Base-by-base conservation (phyloP, 768 basidiomycete species). In the Cystofilobasidium capitatum region DNA sequence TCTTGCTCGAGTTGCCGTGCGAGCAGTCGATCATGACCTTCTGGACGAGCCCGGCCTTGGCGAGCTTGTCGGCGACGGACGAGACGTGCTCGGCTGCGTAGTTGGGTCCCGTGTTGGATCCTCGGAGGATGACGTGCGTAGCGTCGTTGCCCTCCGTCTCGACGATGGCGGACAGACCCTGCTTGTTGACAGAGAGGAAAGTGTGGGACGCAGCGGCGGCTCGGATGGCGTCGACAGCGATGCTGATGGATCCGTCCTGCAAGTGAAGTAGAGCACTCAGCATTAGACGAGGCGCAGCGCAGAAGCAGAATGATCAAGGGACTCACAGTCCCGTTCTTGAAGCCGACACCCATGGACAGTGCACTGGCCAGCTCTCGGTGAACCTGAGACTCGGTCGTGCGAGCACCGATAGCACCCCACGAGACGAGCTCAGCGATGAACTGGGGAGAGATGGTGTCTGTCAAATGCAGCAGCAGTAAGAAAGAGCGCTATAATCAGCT, bases 181-280 rank as follows among this genome's bases (percentile, higher is more conserved):
- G 92, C 79, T 98, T 97, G 36, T 93, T 96, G 37, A 99, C 96
- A 72, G 87, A 88, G 22, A 99, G 82, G 84, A 99, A 99, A 67
- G 92, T 90, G 77, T 99, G 94, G 1, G 89, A 89, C 65, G 83
- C 83, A 68, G 85, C 83, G 22, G 96, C 93, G 20, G 94, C 89
- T 40, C 92, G 84, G 78, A 93, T 97, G 2, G 94, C 94, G 77
- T 99, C 93, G 54, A 98, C 68, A 0, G 96, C 93, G 71, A 97
- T 88, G 58, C 86, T 84, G 49, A 94, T 84, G 35, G 86, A 86
- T 44, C 96, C 96, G 72, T 98, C 96, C 1, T 76, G 62, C 0
- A 37, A 58, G 1, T 7, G 12, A 36, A 58, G 8, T 3, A 36
- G 36, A 47, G 24, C 10, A 16, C 71, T 74, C 69, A 44, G 73